phyloP scores from a whole-genome alignment of 768 basidiomycete genomes.

The Macrolepiota albuminosa region DNA sequence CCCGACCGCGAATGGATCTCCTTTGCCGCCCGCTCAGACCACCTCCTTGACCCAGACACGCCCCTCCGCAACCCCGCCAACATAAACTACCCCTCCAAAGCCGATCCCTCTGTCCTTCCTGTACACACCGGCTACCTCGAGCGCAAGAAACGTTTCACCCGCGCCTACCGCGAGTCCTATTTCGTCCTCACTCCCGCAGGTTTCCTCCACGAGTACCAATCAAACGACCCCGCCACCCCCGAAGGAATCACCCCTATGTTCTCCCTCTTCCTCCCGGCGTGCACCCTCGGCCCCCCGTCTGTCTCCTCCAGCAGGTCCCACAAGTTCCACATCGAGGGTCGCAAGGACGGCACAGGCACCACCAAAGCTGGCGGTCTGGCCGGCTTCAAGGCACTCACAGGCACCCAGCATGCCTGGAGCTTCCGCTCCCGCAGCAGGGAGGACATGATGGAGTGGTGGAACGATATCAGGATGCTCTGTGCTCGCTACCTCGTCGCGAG shows the following conservation, averaged over 20 bases:
- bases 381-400: background rate
- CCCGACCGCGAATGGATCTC: conserved; percentile 95
- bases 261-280: conserved; percentile 87
- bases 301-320: conserved; percentile 62
- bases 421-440: conserved; percentile 88
- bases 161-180: conserved; percentile 79
- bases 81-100: conserved; percentile 86
- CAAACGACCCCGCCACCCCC: conserved; percentile 60
- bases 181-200: conserved; percentile 95
- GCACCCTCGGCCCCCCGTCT: conserved; percentile 92
- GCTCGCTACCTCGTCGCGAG: conserved; percentile 91
- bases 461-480: conserved; percentile 91
- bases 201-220: conserved; percentile 88
- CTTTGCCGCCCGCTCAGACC: conserved; percentile 89
- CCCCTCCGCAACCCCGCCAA: conserved; percentile 75
- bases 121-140: conserved; percentile 90
- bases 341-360: conserved; percentile 75
- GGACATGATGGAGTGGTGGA: conserved; percentile 99
- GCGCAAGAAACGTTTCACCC: conserved; percentile 93
- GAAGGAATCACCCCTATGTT: conserved; percentile 63
- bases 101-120: conserved; percentile 79
- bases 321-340: conserved; percentile 97
- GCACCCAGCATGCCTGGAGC: conserved; percentile 60
- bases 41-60: conserved; percentile 95
- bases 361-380: conserved; percentile 31